These are phyloP conservation scores for Mycena leptocephala DNA, from an alignment of 768 basidiomycete genomes.

Conservation along the genomic window DNA sequence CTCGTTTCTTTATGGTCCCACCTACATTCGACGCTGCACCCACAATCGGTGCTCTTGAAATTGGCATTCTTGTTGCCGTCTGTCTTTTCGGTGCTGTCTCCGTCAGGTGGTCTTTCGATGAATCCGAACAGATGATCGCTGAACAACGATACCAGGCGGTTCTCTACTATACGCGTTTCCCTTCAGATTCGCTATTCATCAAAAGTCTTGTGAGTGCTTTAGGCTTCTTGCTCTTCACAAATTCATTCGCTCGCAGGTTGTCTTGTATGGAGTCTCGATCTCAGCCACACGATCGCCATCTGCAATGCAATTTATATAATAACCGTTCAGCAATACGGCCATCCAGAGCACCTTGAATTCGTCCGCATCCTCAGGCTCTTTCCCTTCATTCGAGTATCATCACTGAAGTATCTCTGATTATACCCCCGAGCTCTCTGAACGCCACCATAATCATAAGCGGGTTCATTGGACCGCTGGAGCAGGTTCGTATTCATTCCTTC, in stretches of 20 bases:
- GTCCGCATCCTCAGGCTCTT: too few relatives aligned
- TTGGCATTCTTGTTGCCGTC: slow-evolving; percentile 24
- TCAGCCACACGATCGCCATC: too few relatives aligned
- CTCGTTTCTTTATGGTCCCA: background rate
- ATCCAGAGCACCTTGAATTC: slow-evolving; percentile 7
- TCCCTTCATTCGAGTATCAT: too few relatives aligned
- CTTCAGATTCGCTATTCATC: background rate
- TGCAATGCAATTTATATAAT: slow-evolving; percentile 12
- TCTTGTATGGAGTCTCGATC: too few relatives aligned
- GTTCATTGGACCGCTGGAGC: slow-evolving; percentile 25
- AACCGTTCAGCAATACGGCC: slow-evolving; percentile 23
- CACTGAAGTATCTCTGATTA: too few relatives aligned
- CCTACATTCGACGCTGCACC: slow-evolving; percentile 11
- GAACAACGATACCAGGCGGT: background rate
- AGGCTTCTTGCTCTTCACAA: background rate
- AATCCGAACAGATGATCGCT: fast-evolving
- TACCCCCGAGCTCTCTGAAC: background rate
- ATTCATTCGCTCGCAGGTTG: background rate
- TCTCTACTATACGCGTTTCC: slow-evolving; percentile 28
- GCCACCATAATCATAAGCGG: slow-evolving; percentile 11
- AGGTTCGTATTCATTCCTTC: background rate
- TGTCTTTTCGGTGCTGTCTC: slow-evolving; percentile 25
- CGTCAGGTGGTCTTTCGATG: background rate
- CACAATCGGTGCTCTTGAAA: slow-evolving; percentile 24
- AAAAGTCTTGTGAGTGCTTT: background rate